phyloP scores from a whole-genome alignment of 1,284 basidiomycete species.

The Pseudozyma pruni region DNA sequence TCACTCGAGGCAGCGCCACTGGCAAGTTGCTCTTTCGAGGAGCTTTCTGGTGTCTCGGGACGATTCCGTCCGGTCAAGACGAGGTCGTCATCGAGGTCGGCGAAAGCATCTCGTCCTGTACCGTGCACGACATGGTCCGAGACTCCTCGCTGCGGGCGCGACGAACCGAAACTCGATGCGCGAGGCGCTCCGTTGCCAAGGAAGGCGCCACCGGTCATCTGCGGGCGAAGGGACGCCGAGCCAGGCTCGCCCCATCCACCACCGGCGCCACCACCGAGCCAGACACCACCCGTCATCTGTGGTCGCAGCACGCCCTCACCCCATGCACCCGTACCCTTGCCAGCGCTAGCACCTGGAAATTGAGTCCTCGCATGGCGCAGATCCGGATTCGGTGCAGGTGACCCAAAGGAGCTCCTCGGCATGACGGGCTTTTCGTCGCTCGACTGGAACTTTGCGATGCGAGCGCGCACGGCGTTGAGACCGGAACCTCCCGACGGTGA shows the following conservation, averaged over 20 bases:
- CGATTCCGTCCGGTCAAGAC: slow-evolving; percentile 40
- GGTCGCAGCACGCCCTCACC: slow-evolving; percentile 58
- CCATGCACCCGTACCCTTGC: slow-evolving; percentile 53
- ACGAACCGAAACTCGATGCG: slow-evolving; percentile 22
- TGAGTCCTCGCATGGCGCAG: slow-evolving; percentile 40
- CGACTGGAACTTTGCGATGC: slow-evolving; percentile 59
- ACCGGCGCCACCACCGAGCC: slow-evolving; percentile 50
- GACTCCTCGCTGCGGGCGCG: slow-evolving; percentile 30
- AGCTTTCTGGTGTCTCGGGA: slow-evolving; percentile 14
- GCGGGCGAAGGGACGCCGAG: slow-evolving; percentile 45
- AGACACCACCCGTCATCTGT: slow-evolving; percentile 61
- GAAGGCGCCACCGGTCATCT: slow-evolving; percentile 55
- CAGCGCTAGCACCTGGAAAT: slow-evolving; percentile 48
- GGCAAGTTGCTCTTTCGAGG: slow-evolving; percentile 9
- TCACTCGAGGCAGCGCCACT: slow-evolving; percentile 4
- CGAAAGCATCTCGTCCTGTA: slow-evolving; percentile 52
- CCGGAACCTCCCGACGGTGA: slow-evolving; percentile 34
- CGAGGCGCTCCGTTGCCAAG: slow-evolving; percentile 37
- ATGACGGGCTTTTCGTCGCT: slow-evolving; percentile 54
- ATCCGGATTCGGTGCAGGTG: slow-evolving; percentile 56
- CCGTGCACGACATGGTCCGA: slow-evolving; percentile 46
- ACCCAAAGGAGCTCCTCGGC: slow-evolving; percentile 60
- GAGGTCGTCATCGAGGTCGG: slow-evolving; percentile 55
- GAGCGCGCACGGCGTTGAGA: slow-evolving; percentile 50
- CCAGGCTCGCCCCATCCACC: slow-evolving; percentile 49